A percentile compares a stretch with the other conserved stretches of the same genome.
phyloP scores from a whole-genome alignment of 768 basidiomycete genomes.

The Cyclocybe aegerita region DNA sequence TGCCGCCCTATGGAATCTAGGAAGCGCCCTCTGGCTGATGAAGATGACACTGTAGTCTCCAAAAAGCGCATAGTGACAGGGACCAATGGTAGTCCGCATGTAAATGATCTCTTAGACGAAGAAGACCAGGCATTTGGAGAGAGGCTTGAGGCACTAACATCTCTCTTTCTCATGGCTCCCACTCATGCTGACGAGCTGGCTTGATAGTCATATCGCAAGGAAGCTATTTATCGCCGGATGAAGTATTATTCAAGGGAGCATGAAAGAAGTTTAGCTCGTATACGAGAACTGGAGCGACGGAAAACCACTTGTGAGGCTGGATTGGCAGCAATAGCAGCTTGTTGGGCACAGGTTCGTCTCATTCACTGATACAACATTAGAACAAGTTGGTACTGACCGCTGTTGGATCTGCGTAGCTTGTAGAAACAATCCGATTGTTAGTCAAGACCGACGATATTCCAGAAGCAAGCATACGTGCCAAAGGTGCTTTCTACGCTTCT shows the following conservation, averaged over 20 bases:
- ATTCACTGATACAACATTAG: neutral
- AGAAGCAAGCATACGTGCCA: slow-evolving; percentile 36
- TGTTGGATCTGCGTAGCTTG: slow-evolving; percentile 41
- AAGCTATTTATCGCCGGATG: slow-evolving; percentile 85
- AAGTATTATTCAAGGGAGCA: slow-evolving; percentile 77
- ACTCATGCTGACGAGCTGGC: slow-evolving; percentile 6
- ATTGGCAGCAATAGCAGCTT: slow-evolving; percentile 71
- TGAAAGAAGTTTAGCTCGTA: slow-evolving; percentile 59
- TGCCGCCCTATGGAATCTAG: slow-evolving; percentile 49
- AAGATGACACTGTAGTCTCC: slow-evolving; percentile 42
- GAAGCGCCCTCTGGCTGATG: slow-evolving; percentile 57
- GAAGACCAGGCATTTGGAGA: slow-evolving; percentile 47
- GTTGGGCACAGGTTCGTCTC: slow-evolving; percentile 70
- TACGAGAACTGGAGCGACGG: slow-evolving; percentile 64
- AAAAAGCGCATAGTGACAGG: slow-evolving; percentile 60
- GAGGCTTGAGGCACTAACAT: slow-evolving; percentile 54
- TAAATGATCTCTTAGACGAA: slow-evolving; percentile 46
- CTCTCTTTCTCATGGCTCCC: slow-evolving; percentile 6
- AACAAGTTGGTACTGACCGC: neutral
- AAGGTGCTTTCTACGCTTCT: slow-evolving; percentile 28
- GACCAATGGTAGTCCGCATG: slow-evolving; percentile 49
- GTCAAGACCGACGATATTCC: slow-evolving; percentile 52
- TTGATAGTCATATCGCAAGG: slow-evolving; percentile 76
- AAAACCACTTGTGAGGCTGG: slow-evolving; percentile 70
- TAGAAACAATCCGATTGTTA: slow-evolving; percentile 64